Percentiles rank a stretch among this genome's conserved stretches.
These are phyloP conservation scores for Trichoderma citrinoviride DNA, from an alignment of 2,329 filamentous ascomycete species.

Conservation along the genomic window DNA sequence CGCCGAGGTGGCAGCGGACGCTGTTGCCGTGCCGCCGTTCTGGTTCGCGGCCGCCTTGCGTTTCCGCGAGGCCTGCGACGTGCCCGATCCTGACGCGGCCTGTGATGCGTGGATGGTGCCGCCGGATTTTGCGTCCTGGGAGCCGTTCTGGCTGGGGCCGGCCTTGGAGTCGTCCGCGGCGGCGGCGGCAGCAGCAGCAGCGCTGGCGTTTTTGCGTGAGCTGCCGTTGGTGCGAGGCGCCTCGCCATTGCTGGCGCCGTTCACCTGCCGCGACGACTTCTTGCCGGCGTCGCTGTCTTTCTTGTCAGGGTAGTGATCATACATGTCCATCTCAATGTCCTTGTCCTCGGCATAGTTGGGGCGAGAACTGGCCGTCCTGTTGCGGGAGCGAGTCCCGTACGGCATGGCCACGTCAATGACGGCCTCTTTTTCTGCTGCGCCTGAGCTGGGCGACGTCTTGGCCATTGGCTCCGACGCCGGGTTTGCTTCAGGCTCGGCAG, in stretches of 20 bases:
- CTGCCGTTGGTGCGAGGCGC: conserved; percentile 35
- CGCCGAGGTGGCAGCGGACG: conserved; percentile 24
- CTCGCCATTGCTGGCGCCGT: conserved; percentile 40
- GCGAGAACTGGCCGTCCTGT: conserved; percentile 74
- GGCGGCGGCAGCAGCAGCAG: conserved; percentile 23
- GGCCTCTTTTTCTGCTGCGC: conserved; percentile 48
- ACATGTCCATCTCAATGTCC: conserved; percentile 82
- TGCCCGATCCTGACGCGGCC: conserved; percentile 50
- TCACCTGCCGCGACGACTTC: conserved; percentile 52
- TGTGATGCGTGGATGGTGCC: conserved; percentile 31
- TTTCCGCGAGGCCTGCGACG: conserved; percentile 66
- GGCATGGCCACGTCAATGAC: conserved; percentile 57
- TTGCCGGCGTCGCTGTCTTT: conserved; percentile 54
- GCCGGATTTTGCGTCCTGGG: conserved; percentile 37
- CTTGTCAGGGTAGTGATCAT: conserved; percentile 62
- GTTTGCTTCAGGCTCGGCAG: conserved; percentile 36
- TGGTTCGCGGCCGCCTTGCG: conserved; percentile 66
- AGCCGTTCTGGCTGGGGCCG: conserved; percentile 34
- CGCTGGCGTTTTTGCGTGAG: conserved; percentile 41
- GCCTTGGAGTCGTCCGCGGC: conserved; percentile 41
- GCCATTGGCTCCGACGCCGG: conserved; percentile 39
- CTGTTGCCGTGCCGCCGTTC: conserved; percentile 23
- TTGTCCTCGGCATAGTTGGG: conserved; percentile 94
- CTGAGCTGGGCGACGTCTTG: conserved; percentile 49
- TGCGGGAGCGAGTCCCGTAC: conserved; percentile 93